Evolutionary conservation across 176 grass and related monocot species (phyloP).

Genomic region (Triticum monococcum): DNA sequence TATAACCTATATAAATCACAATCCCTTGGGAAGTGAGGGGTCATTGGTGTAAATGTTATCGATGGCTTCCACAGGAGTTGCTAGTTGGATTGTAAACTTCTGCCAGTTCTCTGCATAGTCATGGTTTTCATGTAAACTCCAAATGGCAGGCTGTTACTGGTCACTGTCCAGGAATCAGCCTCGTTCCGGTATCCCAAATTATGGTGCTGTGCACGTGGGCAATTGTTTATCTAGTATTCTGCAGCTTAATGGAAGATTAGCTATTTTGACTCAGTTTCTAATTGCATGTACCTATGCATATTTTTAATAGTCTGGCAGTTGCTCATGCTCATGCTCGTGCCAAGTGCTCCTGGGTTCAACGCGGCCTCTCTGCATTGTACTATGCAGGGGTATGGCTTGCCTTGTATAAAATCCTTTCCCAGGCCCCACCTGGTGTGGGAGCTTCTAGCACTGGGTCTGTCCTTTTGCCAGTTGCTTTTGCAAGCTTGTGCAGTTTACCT

Average conservation of each 20-base stretch:
- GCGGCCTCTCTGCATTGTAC: too few species aligned
- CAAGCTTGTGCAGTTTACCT: constrained; percentile 15
- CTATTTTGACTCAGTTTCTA: background rate
- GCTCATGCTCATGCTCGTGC: background rate
- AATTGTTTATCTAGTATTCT: background rate
- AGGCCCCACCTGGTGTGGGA: too few species aligned
- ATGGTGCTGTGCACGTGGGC: background rate
- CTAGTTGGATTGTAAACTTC: background rate
- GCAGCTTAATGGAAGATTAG: background rate
- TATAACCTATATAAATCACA: background rate
- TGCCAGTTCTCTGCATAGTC: background rate
- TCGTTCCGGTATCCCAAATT: background rate
- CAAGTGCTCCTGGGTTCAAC: too few species aligned
- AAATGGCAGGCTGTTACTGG: background rate
- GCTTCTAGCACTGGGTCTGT: too few species aligned
- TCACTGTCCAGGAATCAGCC: background rate
- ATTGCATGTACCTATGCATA: background rate
- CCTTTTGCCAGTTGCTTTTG: background rate
- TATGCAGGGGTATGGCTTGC: too few species aligned
- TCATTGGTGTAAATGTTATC: background rate
- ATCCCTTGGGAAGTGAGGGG: background rate
- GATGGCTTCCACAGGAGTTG: background rate
- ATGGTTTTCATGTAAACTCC: background rate
- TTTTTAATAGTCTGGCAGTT: constrained; percentile 7
- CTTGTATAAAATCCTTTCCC: too few species aligned